Evolutionary conservation across 1,284 basidiomycete species (phyloP), one percentile per base, ranked within the genome.

Genomic region (Boletus sp.): DNA sequence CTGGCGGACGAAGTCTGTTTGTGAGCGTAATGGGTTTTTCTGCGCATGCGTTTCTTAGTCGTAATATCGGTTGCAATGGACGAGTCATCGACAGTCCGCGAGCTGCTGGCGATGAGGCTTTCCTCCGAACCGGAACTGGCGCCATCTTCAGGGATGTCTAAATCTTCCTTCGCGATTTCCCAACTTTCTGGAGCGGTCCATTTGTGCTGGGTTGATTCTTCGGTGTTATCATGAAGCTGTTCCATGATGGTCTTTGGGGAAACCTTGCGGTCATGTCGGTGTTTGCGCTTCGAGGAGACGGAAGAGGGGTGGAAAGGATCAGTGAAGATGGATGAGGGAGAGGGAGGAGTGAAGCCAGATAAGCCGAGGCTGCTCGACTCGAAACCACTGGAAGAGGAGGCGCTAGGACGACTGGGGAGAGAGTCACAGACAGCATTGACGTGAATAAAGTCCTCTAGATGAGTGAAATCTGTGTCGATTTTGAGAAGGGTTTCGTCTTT

Each of bases 401-500:
- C 49, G 9, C 46, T 55, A 12, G 53, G 53, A 23, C 44, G 61
- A 30, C 12, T 26, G 17, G 34, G 30, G 19, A 51, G 42, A 2
- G 52, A 20, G 19, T 23, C 19, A 0, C 57, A 38, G 5, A 43
- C 9, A 27, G 46, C 46, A 16, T 35, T 49, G 27, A 70, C 66
- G 65, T 91, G 76, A 55, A 95, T 74, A 62, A 95, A 91, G 25
- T 88, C 92, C 41, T 89, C 87, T 77, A 96, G 91, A 50, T 82
- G 74, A 26, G 86, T 78, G 35, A 94, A 72, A 56, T 94, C 82
- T 41, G 82, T 85, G 67, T 94, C 90, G 32, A 93, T 76, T 17
- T 72, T 73, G 56, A 65, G 49, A 12, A 53, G 30, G 14, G 38
- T 43, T 16, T 50, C 56, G 13, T 61, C 56, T 27, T 60, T 55